These are phyloP conservation scores for Rubroshorea leprosula DNA, from an alignment of 345 rosid genomes.

Conservation along the genomic window DNA sequence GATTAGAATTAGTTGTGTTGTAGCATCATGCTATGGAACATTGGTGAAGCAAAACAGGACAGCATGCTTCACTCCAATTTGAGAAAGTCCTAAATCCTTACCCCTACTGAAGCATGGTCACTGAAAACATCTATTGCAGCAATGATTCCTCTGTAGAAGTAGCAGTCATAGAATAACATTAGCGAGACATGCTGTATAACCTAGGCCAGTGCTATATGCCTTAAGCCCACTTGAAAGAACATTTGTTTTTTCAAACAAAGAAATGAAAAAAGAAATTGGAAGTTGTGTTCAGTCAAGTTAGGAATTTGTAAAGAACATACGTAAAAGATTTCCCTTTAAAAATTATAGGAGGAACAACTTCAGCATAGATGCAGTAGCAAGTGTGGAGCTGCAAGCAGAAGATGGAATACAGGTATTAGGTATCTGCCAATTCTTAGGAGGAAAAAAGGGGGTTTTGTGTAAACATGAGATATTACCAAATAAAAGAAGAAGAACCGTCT, in stretches of 20 bases:
- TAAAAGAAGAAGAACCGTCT: slow-evolving; percentile 92
- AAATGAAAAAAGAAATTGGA: too few relatives aligned
- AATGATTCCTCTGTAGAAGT: neutral
- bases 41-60: neutral
- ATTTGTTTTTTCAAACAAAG: too few relatives aligned
- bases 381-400: slow-evolving; percentile 60
- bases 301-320: slow-evolving; percentile 37
- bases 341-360: slow-evolving; percentile 82
- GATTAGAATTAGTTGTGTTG: neutral
- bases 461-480: slow-evolving; percentile 33
- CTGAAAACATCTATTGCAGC: neutral
- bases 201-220: too few relatives aligned
- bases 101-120: neutral
- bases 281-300: too few relatives aligned
- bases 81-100: neutral
- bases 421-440: neutral
- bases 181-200: too few relatives aligned
- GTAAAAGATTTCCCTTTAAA: slow-evolving; percentile 82
- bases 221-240: too few relatives aligned
- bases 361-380: slow-evolving; percentile 63
- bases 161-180: too few relatives aligned
- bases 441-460: neutral
- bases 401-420: neutral
- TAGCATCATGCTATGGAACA: neutral
- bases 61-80: neutral